Conservation (phyloP, 352 stramenopile genomes). For the Aphanomyces invadans region DNA sequence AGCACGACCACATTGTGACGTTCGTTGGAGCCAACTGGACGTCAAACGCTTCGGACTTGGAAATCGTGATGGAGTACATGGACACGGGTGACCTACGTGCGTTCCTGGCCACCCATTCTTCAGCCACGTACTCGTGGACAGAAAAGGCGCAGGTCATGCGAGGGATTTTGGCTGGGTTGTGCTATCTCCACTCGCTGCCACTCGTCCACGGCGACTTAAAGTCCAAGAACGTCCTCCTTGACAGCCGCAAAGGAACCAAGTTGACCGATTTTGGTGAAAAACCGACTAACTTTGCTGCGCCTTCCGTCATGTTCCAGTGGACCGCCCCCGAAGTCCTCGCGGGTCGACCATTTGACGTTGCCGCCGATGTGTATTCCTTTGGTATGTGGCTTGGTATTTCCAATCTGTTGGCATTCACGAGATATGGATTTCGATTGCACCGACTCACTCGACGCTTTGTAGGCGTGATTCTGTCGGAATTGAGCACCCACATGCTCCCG, state of each 20-base stretch:
- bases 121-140: slow-evolving; percentile 4
- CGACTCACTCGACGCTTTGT: background rate
- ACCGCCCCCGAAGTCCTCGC: slow-evolving; percentile 8
- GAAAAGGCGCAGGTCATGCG: slow-evolving; percentile 38
- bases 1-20: slow-evolving; percentile 37
- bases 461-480: slow-evolving; percentile 14
- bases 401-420: no score
- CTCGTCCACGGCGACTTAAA: slow-evolving; percentile 49
- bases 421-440: background rate
- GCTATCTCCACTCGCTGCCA: slow-evolving; percentile 40
- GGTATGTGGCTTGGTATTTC: slow-evolving; percentile 12
- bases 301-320: slow-evolving; percentile 1
- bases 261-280: slow-evolving; percentile 49
- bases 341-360: background rate
- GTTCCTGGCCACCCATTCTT: slow-evolving; percentile 29
- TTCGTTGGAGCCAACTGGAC: slow-evolving; percentile 47
- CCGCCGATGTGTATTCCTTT: slow-evolving; percentile 17
- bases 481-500: slow-evolving; percentile 1
- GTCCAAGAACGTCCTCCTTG: slow-evolving; percentile 50
- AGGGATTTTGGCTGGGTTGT: slow-evolving; percentile 37
- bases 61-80: slow-evolving; percentile 38
- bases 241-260: slow-evolving; percentile 33
- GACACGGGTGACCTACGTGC: slow-evolving; percentile 36
- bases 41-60: slow-evolving; percentile 33
- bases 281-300: background rate